phyloP scores from a whole-genome alignment of 2,329 filamentous ascomycete genomes.

The Colletotrichum sp. region DNA sequence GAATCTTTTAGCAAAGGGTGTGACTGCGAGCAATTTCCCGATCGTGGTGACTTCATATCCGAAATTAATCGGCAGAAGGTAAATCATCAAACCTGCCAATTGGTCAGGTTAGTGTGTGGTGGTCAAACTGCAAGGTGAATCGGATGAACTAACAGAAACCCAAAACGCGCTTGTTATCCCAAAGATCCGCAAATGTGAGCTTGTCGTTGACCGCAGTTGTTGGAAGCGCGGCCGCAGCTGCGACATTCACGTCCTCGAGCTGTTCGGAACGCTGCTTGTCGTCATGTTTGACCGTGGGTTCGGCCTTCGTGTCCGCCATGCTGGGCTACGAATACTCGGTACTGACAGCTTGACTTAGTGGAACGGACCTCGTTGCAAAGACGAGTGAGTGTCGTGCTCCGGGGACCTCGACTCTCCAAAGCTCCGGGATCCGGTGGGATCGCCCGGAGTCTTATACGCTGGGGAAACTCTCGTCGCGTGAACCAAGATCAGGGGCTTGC shows the following conservation, averaged over 20 bases:
- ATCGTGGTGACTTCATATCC: conserved; percentile 33
- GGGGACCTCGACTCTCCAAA: too few species aligned
- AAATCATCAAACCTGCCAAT: conserved; percentile 7
- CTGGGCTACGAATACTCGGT: neutral
- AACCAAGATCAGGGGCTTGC: neutral
- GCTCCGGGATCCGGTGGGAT: neutral
- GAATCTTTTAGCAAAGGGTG: conserved; percentile 29
- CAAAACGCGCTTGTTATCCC: conserved; percentile 11
- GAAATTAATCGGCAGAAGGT: conserved; percentile 17
- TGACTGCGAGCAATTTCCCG: conserved; percentile 34
- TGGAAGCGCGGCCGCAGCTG: neutral
- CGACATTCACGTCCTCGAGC: neutral
- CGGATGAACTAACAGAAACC: conserved; percentile 12
- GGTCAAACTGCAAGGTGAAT: neutral
- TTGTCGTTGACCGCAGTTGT: neutral
- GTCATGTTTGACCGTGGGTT: neutral
- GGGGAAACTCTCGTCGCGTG: neutral
- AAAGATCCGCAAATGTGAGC: neutral
- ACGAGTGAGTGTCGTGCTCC: neutral
- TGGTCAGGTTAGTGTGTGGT: neutral
- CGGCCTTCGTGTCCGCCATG: neutral
- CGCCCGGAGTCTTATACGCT: neutral
- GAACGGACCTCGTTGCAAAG: neutral
- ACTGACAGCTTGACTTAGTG: neutral
- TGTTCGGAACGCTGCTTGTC: neutral